Conservation (phyloP, 371 early-diverging fungal species). For the Homolaphlyctis polyrhiza region DNA sequence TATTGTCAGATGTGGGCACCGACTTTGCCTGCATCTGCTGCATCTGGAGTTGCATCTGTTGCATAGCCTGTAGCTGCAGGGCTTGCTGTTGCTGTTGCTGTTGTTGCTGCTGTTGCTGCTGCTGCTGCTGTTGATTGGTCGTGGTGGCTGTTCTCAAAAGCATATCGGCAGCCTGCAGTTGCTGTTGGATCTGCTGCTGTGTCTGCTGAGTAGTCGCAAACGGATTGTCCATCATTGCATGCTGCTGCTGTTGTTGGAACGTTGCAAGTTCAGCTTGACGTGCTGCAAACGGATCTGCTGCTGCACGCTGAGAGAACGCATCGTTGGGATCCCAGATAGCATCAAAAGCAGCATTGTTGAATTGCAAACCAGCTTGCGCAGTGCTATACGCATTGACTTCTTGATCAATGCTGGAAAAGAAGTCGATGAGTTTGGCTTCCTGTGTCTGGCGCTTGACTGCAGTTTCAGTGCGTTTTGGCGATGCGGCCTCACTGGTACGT, state of each 20-base stretch:
- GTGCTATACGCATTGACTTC: constrained; percentile 18
- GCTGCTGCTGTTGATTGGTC: not conserved
- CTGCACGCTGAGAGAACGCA: constrained; percentile 5
- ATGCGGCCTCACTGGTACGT: no score
- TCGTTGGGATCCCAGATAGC: constrained; percentile 15
- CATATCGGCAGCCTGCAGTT: constrained; percentile 2
- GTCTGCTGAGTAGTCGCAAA: constrained; percentile 13
- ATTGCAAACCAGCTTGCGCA: constrained; percentile 15
- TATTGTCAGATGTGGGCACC: not conserved
- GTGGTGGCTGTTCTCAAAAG: not conserved
- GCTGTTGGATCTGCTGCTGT: constrained; percentile 11
- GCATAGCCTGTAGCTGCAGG: not conserved
- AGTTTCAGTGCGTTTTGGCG: not conserved
- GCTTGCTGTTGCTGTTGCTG: not conserved
- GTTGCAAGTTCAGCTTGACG: not conserved
- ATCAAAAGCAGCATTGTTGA: constrained; percentile 16
- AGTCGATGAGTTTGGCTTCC: constrained; percentile 30
- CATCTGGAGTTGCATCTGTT: not conserved
- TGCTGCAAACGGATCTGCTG: not conserved
- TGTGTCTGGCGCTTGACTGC: not conserved
- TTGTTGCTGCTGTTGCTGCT: constrained; percentile 4
- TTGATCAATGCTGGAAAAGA: constrained; percentile 36
- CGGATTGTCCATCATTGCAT: constrained; percentile 9
- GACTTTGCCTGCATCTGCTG: not conserved
- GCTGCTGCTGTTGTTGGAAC: not conserved